Evolutionary conservation across 2,329 filamentous ascomycete genomes (phyloP), one percentile per base, ranked within the genome.

Genomic region (Lasiodiplodia citricola): DNA sequence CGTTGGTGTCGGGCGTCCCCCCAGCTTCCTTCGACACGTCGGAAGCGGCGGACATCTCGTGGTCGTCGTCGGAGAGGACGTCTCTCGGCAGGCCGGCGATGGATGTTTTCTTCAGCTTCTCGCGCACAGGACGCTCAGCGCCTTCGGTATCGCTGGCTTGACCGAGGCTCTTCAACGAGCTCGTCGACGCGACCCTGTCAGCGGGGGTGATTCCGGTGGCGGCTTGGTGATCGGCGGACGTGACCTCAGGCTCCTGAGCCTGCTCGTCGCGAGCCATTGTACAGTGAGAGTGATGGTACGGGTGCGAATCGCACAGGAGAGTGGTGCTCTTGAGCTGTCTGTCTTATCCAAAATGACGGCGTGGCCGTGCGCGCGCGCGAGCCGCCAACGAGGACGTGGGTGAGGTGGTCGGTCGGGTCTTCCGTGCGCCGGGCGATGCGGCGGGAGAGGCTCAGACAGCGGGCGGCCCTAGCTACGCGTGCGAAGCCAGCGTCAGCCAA

Each of bases 71-170:
- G 2, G 54, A 50, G 25, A 54, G 28, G 8, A 54, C 8, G 7
- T 37, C 47, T 44, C 52, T 37, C 5, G 38, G n/a, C 13, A 52
- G 13, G 23, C 82, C 79, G 50, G 84, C 84, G 68, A 90, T 88
- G n/a, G 85, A 83, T 3, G 88, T 88, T 73, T 89, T 85, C 77
- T 88, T 86, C 66, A 90, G 79, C 77, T 88, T 87, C 75, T 89
- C 85, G 69, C 88, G 81, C 47, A 89, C 86, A 10, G 87, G 87
- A 70, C 83, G 84, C 75, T 89, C 87, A 70, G 85, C 83, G 69
- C 79, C 80, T 52, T 84, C 83, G 68, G 77, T 79, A 70, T 85
- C 83, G 69, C 78, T 80, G 47, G 72, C 75, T 47, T 77, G 72
- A 35, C 77, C 77, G 2, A 78, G 78, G 18, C 73, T 67, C 47